A percentile compares a stretch with the other conserved stretches of the same genome.
Conservation (phyloP, 2,329 filamentous ascomycete species). For the Xylariaceae sp. region DNA sequence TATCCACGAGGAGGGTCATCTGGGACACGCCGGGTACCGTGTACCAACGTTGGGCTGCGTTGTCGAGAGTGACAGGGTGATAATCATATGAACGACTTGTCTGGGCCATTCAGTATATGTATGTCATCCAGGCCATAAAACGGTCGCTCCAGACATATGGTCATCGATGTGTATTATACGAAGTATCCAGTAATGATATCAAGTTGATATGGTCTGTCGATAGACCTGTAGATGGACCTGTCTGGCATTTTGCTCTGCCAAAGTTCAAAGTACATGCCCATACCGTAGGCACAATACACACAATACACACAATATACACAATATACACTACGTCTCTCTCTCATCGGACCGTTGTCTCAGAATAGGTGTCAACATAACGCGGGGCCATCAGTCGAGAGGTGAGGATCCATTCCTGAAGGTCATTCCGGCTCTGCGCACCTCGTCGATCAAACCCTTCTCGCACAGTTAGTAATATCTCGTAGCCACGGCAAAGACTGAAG, state of each 20-base stretch:
- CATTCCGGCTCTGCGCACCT: slow-evolving; percentile 20
- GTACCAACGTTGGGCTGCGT: neutral
- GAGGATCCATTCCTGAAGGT: slow-evolving; percentile 23
- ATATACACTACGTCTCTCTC: slow-evolving; percentile 5
- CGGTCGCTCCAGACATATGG: neutral
- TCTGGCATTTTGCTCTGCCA: too few species aligned
- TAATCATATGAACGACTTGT: neutral
- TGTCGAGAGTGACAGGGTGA: neutral
- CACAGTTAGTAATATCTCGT: too few species aligned
- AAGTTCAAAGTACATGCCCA: too few species aligned
- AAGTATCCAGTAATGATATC: too few species aligned
- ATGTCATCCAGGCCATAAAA: neutral
- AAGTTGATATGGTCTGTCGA: neutral
- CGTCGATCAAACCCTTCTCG: slow-evolving; percentile 4
- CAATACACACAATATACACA: too few species aligned
- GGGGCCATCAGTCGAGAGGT: slow-evolving; percentile 22
- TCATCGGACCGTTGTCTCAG: slow-evolving; percentile 17
- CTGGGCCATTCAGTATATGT: neutral
- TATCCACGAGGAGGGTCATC: neutral
- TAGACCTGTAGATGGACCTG: neutral
- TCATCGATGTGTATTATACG: slow-evolving; percentile 11
- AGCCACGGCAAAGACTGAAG: too few species aligned
- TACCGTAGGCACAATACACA: neutral
- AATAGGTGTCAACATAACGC: slow-evolving; percentile 18
- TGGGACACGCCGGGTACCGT: neutral